These are phyloP conservation scores for Epichloe hybrida DNA, from an alignment of 2,329 filamentous ascomycete species.

Conservation along the genomic window DNA sequence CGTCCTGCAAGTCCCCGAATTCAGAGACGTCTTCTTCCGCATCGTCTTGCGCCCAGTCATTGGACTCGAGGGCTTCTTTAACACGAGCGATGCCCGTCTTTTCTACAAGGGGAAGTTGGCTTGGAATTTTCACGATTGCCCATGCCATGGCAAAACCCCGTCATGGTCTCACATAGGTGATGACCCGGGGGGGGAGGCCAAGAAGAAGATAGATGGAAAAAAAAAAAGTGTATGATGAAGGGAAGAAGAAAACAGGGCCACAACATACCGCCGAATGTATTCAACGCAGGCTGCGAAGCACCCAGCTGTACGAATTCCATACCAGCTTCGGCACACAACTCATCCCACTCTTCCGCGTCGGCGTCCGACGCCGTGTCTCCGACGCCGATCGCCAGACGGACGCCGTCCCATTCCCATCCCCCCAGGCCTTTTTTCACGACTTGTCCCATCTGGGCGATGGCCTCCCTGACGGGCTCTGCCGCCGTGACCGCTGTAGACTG, in stretches of 20 bases:
- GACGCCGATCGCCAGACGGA: slow-evolving; percentile 45
- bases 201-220: neutral
- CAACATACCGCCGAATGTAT: slow-evolving; percentile 44
- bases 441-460: slow-evolving; percentile 39
- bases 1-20: slow-evolving; percentile 20
- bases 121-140: too few species aligned
- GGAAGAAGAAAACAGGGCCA: neutral
- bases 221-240: too few species aligned
- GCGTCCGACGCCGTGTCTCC: slow-evolving; percentile 33
- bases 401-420: slow-evolving; percentile 51
- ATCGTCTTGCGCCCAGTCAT: slow-evolving; percentile 42
- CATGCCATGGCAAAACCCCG: too few species aligned
- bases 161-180: neutral
- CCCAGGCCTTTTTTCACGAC: slow-evolving; percentile 42
- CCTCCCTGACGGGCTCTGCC: slow-evolving; percentile 12
- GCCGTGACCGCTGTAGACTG: slow-evolving; percentile 10
- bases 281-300: slow-evolving; percentile 26
- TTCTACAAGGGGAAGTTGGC: slow-evolving; percentile 25
- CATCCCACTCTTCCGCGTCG: slow-evolving; percentile 47
- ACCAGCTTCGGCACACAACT: slow-evolving; percentile 39
- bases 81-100: slow-evolving; percentile 43
- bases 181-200: neutral
- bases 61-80: slow-evolving; percentile 48
- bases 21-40: slow-evolving; percentile 12
- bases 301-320: slow-evolving; percentile 49